Base-by-base conservation (phyloP, 2,329 filamentous ascomycete species). In the Fusarium clavum region DNA sequence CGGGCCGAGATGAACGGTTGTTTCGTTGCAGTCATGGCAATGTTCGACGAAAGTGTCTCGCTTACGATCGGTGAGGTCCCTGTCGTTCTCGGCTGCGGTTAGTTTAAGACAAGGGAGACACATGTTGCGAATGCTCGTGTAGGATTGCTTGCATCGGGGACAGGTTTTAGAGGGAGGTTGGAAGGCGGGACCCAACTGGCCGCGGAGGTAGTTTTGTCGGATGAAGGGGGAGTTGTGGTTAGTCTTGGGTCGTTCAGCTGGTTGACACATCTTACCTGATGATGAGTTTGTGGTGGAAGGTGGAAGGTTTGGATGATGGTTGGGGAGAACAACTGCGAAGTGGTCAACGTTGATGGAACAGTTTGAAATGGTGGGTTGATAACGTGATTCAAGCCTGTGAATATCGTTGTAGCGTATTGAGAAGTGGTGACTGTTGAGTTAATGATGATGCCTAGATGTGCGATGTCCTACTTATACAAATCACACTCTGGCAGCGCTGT, bases 1-100 rank as follows among this genome's bases (percentile, higher is more conserved):
- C 0, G 65, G 70, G 0, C 73, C 73, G 0, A 75, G 68, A 10
- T 75, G 73, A 20, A 74, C 30, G 3, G 67, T 74, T 3, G 16
- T 60, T 3, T 20, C 1, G 1, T 49, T 32, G 9, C 73, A 74
- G 1, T 8, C 24, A 1, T 20, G 2, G 14, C 73, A 75, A 0
- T 16, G 1, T 1, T 61, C 63, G 3, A 73, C 12, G 20, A 54
- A 72, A 0, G 61, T 58, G 1, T 74, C 69, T 4, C 34, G 13
- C 6, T 12, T 30, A 0, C n/a, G 12, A 2, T 54, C 34, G 2
- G 6, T 38, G 5, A 3, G 18, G 34, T 38, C 53, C 3, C 9
- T 14, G 3, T 25, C 22, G 1, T 48, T 46, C 3, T 54, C 46
- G 2, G 30, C 8, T 12, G 56, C 55, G 1, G n/a, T 13, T 9